Conservation (phyloP, 495 filamentous ascomycete species). For the Neurospora tetraspora region DNA sequence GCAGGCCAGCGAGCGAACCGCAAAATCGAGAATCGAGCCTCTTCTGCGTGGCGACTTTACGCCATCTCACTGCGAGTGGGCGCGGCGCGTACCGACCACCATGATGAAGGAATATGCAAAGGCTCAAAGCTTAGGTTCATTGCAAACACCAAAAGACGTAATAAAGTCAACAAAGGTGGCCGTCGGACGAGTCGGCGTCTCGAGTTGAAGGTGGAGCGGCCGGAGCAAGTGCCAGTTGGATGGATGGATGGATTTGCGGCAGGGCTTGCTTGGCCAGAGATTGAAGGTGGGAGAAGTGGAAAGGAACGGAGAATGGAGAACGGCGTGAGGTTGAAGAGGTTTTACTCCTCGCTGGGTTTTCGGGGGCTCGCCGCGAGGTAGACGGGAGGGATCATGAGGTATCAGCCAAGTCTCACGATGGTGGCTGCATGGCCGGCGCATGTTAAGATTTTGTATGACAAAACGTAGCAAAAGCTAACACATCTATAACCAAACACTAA, state of each 20-base stretch:
- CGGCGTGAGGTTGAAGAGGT: slow-evolving; percentile 17
- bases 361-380: background rate
- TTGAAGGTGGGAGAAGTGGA: background rate
- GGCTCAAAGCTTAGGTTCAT: background rate
- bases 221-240: background rate
- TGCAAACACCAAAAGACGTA: background rate
- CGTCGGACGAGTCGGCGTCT: background rate
- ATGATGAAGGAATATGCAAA: background rate
- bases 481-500: background rate
- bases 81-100: background rate
- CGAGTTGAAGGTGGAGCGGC: background rate
- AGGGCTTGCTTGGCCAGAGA: background rate
- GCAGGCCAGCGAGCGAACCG: background rate
- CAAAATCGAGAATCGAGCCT: background rate
- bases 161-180: background rate
- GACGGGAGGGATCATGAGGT: slow-evolving; percentile 4
- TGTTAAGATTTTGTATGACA: background rate
- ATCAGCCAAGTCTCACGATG: slow-evolving; percentile 12
- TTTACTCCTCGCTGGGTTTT: slow-evolving; percentile 3
- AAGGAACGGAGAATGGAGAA: slow-evolving; percentile 2
- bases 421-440: slow-evolving; percentile 18
- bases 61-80: background rate
- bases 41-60: background rate
- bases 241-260: background rate
- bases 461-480: background rate